phyloP scores from a whole-genome alignment of 2,329 filamentous ascomycete species.

The Trichophyton simii region DNA sequence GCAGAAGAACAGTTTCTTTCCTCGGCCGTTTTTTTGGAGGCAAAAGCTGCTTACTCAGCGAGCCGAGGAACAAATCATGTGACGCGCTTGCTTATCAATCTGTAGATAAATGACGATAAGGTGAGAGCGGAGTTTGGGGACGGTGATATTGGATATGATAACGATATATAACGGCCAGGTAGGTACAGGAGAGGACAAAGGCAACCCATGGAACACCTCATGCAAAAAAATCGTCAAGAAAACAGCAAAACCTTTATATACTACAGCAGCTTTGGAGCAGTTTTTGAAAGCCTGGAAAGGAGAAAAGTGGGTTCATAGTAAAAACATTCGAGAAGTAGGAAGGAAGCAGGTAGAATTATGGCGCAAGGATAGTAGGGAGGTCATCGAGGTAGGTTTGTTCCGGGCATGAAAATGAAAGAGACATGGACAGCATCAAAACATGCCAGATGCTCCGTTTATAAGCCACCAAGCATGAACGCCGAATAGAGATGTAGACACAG shows the following conservation, averaged over 20 bases:
- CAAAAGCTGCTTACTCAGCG: background rate
- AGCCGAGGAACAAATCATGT: background rate
- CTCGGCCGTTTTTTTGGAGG: background rate
- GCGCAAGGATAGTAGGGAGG: background rate
- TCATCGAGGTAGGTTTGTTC: background rate
- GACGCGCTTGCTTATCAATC: background rate
- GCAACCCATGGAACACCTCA: background rate
- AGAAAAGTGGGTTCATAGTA: background rate
- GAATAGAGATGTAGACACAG: background rate
- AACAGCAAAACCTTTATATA: slow-evolving; percentile 2
- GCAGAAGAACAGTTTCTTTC: background rate
- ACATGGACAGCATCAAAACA: background rate
- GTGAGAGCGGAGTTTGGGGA: background rate
- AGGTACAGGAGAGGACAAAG: background rate
- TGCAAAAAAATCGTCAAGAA: background rate
- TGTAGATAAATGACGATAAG: background rate
- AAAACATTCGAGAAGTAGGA: background rate
- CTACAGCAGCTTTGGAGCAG: background rate
- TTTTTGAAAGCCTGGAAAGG: background rate
- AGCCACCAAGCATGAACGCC: background rate
- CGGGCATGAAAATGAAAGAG: background rate
- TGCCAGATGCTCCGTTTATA: background rate
- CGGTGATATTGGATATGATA: background rate
- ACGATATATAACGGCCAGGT: background rate
- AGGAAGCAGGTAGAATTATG: background rate